Percentiles rank a stretch among this genome's conserved stretches.
These are phyloP conservation scores for Sphagnum tenellum DNA, from an alignment of 225 moss, liverwort and hornwort genomes.

Conservation along the genomic window DNA sequence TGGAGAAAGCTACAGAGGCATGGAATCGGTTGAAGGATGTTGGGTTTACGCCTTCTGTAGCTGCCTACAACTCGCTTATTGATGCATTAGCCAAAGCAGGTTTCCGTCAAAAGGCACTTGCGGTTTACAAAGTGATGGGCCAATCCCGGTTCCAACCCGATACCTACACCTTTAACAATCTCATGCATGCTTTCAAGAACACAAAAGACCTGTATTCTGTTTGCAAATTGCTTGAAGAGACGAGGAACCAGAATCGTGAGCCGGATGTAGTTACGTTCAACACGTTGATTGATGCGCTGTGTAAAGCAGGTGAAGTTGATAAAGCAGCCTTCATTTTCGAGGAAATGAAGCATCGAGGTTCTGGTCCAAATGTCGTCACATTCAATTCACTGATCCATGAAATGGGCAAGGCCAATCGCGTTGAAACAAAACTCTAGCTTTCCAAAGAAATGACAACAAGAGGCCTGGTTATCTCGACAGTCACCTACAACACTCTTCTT, in stretches of 20 bases:
- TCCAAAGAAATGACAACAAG: slow-evolving; percentile 64
- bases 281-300: slow-evolving; percentile 79
- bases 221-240: slow-evolving; percentile 59
- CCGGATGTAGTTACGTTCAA: slow-evolving; percentile 80
- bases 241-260: slow-evolving; percentile 53
- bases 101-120: slow-evolving; percentile 52
- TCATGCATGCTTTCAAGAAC: slow-evolving; percentile 72
- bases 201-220: slow-evolving; percentile 58
- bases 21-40: slow-evolving; percentile 53
- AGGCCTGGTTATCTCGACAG: slow-evolving; percentile 52
- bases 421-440: slow-evolving; percentile 57
- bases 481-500: slow-evolving; percentile 76
- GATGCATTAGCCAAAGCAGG: slow-evolving; percentile 62
- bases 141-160: slow-evolving; percentile 60
- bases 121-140: slow-evolving; percentile 71
- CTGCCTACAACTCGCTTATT: slow-evolving; percentile 69
- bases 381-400: slow-evolving; percentile 83
- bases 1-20: slow-evolving; percentile 65
- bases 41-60: slow-evolving; percentile 29
- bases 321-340: slow-evolving; percentile 59
- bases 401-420: slow-evolving; percentile 57
- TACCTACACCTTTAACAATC: slow-evolving; percentile 71
- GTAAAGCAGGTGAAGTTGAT: slow-evolving; percentile 54
- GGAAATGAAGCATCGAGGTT: slow-evolving; percentile 65
- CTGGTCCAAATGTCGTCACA: slow-evolving; percentile 60